Conservation (phyloP, 192 early-diverging fungal species). For the Mortierella claussenii region DNA sequence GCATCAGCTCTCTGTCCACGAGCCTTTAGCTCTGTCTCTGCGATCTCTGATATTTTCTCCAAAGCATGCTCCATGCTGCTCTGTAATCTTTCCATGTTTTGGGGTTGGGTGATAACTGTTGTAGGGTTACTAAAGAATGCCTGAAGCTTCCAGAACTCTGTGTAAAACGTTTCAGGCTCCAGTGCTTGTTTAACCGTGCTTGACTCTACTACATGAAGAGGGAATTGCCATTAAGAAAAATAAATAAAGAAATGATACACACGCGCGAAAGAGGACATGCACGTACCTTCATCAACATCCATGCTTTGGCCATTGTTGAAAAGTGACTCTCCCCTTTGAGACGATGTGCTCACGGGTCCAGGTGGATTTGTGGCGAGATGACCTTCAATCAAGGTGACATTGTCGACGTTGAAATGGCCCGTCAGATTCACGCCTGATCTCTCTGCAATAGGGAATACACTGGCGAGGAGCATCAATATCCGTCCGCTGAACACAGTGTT, state of each 20-base stretch:
- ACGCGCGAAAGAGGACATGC: not conserved
- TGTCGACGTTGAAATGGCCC: slow-evolving; percentile 87
- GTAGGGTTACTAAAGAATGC: slow-evolving; percentile 78
- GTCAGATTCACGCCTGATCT: slow-evolving; percentile 90
- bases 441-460: slow-evolving; percentile 86
- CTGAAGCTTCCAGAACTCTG: slow-evolving; percentile 85
- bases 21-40: slow-evolving; percentile 23
- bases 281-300: slow-evolving; percentile 44
- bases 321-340: slow-evolving; percentile 8
- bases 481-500: slow-evolving; percentile 86
- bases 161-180: slow-evolving; percentile 75
- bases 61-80: slow-evolving; percentile 49
- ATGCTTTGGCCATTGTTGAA: no score
- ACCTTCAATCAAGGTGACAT: slow-evolving; percentile 62
- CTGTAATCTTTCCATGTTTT: slow-evolving; percentile 29
- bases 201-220: no score
- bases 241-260: not conserved
- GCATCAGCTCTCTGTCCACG: slow-evolving; percentile 14
- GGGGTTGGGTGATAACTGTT: slow-evolving; percentile 48
- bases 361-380: no score
- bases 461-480: slow-evolving; percentile 89
- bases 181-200: no score
- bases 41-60: slow-evolving; percentile 41
- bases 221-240: not conserved
- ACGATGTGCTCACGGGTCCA: no score